Base-by-base conservation (phyloP, 2,329 filamentous ascomycete genomes). In the Sporothrix euskadiensis region DNA sequence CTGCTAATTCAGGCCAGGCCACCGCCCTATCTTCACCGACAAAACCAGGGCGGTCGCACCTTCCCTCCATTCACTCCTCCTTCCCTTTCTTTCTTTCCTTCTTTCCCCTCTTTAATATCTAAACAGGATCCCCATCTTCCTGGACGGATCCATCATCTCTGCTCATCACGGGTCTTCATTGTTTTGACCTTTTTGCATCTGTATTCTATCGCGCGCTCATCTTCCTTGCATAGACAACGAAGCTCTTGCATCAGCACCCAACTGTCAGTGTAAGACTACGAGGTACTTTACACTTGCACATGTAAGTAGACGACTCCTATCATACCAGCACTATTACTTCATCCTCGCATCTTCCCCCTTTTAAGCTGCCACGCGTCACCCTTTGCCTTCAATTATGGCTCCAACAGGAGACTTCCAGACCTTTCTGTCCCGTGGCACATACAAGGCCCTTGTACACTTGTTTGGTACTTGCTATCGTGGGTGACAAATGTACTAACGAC, bases 1-100 rank as follows among this genome's bases (percentile, higher is more conserved):
- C 44, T 56, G n/a, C 71, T 35, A n/a, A 44, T 44, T 56, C 52
- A 56, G 52, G 52, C 52, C 22, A 26, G 35, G 63, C 71, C 61
- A 30, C 39, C 59, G 4, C n/a, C 54, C 49, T 30, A 19, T 65
- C 52, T 68, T 74, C 52, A 65, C 72, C 71, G 71, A 72, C 71
- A 73, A 73, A 73, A 73, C 71, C 30, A 71, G 6, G 35, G 47
- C 61, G 71, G 59, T 68, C 75, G 74, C 69, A 68, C 44, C 41
- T 71, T 63, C 41, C 57, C 14, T 52, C 59, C 65, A 41, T 32
- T 70, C 32, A 56, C 73, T 73, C 49, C 65, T 65, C 56, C 35
- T 30, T 61, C 59, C 66, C 32, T 56, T 44, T 59, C 44, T 56
- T 74, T n/a, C 49, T 41, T 69, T 69, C 39, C 22, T 61, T n/a